These are phyloP conservation scores for Aspergillus texensis DNA, from an alignment of 2,329 filamentous ascomycete species.

Conservation along the genomic window DNA sequence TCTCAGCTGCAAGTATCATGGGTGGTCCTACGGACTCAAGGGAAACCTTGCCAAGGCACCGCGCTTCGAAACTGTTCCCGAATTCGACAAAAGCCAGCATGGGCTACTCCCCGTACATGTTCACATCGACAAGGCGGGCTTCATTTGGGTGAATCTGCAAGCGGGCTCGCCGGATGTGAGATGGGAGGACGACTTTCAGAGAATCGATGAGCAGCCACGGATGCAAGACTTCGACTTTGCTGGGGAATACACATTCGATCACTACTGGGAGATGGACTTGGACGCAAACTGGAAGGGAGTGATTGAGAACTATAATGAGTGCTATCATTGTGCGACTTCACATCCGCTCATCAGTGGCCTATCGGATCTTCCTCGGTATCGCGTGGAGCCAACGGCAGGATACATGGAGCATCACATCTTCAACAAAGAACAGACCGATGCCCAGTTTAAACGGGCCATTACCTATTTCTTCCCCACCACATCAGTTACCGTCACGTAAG, in stretches of 20 bases:
- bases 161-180: slow-evolving; percentile 20
- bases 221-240: slow-evolving; percentile 28
- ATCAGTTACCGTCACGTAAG: slow-evolving; percentile 37
- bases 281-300: slow-evolving; percentile 29
- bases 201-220: slow-evolving; percentile 23
- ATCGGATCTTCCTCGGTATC: slow-evolving; percentile 59
- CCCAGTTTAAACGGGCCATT: slow-evolving; percentile 44
- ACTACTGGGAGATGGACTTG: slow-evolving; percentile 28
- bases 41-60: slow-evolving; percentile 28
- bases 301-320: slow-evolving; percentile 31
- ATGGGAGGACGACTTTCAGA: slow-evolving; percentile 24
- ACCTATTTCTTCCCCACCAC: slow-evolving; percentile 35
- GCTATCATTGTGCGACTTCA: slow-evolving; percentile 29
- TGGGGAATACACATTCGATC: slow-evolving; percentile 25
- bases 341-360: slow-evolving; percentile 37
- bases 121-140: slow-evolving; percentile 24
- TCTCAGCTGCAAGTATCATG: slow-evolving; percentile 28
- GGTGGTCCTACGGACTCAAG: slow-evolving; percentile 30
- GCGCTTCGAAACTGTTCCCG: slow-evolving; percentile 23
- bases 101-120: slow-evolving; percentile 24
- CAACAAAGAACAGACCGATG: slow-evolving; percentile 51
- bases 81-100: slow-evolving; percentile 24
- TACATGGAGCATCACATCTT: slow-evolving; percentile 56
- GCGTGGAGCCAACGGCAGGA: slow-evolving; percentile 52
- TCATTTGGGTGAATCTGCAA: slow-evolving; percentile 30